Conservation (phyloP, 176 grass and related monocot species). For the Eragrostis curvula region DNA sequence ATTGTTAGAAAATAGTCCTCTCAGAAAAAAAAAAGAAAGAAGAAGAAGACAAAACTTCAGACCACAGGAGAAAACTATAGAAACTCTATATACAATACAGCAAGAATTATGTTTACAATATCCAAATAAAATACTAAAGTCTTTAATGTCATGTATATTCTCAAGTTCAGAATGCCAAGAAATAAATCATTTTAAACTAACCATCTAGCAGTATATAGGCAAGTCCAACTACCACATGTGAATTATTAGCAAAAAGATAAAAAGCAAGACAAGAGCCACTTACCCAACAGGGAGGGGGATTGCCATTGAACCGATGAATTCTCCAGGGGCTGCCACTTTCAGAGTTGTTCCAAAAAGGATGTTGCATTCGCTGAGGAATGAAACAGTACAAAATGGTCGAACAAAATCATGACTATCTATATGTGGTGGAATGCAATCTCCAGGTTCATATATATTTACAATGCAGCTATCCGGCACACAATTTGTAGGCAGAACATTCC, state of each 20-base stretch:
- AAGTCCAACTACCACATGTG: slow-evolving; percentile 15
- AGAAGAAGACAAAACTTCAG: too few relatives aligned
- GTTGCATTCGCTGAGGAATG: slow-evolving; percentile 83
- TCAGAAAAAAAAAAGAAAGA: not conserved
- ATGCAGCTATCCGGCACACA: slow-evolving; percentile 91
- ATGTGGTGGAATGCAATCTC: slow-evolving; percentile 91
- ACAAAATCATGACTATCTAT: slow-evolving; percentile 94
- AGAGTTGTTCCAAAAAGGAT: slow-evolving; percentile 74
- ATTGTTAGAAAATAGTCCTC: slow-evolving; percentile 18
- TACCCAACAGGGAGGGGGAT: slow-evolving; percentile 86
- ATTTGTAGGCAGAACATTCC: slow-evolving; percentile 66
- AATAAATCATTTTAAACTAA: slow-evolving; percentile 25
- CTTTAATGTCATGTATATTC: slow-evolving; percentile 13
- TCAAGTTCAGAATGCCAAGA: slow-evolving; percentile 3
- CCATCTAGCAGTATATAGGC: slow-evolving; percentile 25
- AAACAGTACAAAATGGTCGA: slow-evolving; percentile 87
- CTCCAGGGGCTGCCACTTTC: slow-evolving; percentile 59
- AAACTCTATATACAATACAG: slow-evolving; percentile 6
- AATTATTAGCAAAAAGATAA: slow-evolving; percentile 22
- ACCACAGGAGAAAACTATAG: not conserved
- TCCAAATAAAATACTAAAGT: slow-evolving; percentile 24
- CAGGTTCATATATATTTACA: slow-evolving; percentile 82
- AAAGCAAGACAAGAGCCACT: slow-evolving; percentile 5
- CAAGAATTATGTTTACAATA: slow-evolving; percentile 20
- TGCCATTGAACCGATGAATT: slow-evolving; percentile 51